Base-by-base conservation (phyloP, 1,139 yeast species). In the Candida sojae region DNA sequence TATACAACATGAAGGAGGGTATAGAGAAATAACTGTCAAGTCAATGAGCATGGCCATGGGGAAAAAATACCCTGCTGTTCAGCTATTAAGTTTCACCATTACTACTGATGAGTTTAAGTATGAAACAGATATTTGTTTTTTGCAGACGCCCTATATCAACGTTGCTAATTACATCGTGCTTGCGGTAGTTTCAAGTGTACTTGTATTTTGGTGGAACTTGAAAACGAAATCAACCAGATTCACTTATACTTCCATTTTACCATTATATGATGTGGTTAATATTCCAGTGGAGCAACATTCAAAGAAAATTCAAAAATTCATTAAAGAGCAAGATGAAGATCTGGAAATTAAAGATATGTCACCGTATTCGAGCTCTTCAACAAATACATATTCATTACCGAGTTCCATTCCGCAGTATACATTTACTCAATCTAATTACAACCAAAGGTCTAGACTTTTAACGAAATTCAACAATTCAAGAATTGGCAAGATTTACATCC, bases 41-140 rank as follows among this genome's bases (percentile, higher is more conserved):
- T 77, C 84, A 25, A 74, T 80, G 8, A 76, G 82, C 41, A 77
- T 81, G 83, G 84, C 85, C 26, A 80, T 80, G 84, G 84, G 85
- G 1, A 77, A 79, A 32, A 59, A 63, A 46, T 64, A 64, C 40
- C 86, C 86, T 0, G 85, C 83, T 0, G 82, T 80, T 3, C 83
- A 80, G 56, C 55, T 80, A 39, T 59, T 81, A 7, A 62, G 81
- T 0, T 67, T 71, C 54, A 43, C 57, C 2, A 59, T 58, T 42
- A 57, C 54, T 34, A 59, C 61, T 17, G 37, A 36, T 2, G 42
- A 44, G 9, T 28, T 25, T 6, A 35, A 52, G 6, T 77, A 75
- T 55, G 60, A 67, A n/a, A 75, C 79, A 2, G 55, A 62, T 5
- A 58, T 79, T 29, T 81, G 86, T 59, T 76, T 75, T 58, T 60